A percentile compares a stretch with the other conserved stretches of the same genome.
Conservation (phyloP, 2,329 filamentous ascomycete species). For the Curvularia sp. region DNA sequence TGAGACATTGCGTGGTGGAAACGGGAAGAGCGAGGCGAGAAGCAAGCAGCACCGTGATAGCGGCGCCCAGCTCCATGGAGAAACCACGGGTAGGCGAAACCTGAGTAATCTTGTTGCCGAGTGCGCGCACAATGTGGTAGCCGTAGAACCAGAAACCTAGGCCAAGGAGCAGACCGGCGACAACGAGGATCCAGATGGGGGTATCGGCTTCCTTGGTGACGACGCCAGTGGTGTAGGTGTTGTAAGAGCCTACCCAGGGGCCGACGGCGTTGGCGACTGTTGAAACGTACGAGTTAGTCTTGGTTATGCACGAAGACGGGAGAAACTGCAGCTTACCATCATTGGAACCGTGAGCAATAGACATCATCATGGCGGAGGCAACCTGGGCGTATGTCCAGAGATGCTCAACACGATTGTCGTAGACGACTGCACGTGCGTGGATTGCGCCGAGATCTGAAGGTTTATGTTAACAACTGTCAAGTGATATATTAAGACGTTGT, state of each 20-base stretch:
- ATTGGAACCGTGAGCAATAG: conserved; percentile 75
- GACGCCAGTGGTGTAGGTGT: conserved; percentile 63
- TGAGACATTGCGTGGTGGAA: conserved; percentile 67
- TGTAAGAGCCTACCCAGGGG: conserved; percentile 68
- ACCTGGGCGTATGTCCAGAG: conserved; percentile 55
- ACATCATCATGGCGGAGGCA: conserved; percentile 70
- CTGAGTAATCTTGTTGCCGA: conserved; percentile 68
- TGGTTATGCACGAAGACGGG: not conserved
- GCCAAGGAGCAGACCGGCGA: conserved; percentile 61
- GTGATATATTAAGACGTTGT: not conserved
- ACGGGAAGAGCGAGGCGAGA: conserved; percentile 68
- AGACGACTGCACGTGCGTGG: conserved; percentile 53
- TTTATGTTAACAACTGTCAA: not conserved
- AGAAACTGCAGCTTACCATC: conserved; percentile 49
- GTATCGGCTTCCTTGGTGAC: conserved; percentile 59
- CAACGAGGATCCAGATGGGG: conserved; percentile 67
- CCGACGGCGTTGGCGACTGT: conserved; percentile 61
- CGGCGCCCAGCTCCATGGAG: conserved; percentile 52
- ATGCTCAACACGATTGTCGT: conserved; percentile 59
- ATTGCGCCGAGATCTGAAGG: conserved; percentile 42
- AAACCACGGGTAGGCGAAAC: conserved; percentile 65
- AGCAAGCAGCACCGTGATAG: conserved; percentile 68
- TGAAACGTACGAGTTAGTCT: not conserved
- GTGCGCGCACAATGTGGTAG: conserved; percentile 68
- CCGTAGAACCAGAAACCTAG: conserved; percentile 68